A percentile compares a stretch with the other conserved stretches of the same genome.
phyloP scores from a whole-genome alignment of 169 alveolate genomes.

The Cryptosporidium parvum region DNA sequence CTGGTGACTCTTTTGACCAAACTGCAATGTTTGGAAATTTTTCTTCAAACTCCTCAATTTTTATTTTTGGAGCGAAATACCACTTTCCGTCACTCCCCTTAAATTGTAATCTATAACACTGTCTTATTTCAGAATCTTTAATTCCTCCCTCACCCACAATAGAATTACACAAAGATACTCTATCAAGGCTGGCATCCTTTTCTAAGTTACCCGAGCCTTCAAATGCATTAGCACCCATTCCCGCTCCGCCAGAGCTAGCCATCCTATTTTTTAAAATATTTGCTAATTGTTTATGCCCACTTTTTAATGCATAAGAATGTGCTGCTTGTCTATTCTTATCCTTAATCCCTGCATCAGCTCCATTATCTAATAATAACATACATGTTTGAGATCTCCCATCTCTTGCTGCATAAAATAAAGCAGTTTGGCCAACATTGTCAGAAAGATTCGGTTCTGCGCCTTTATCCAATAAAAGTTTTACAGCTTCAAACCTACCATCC shows the following conservation, averaged over 20 bases:
- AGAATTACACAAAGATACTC: constrained; percentile 11
- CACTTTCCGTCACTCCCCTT: constrained; percentile 85
- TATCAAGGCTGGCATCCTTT: constrained; percentile 21
- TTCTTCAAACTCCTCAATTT: constrained; percentile 86
- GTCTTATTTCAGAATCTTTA: constrained; percentile 70
- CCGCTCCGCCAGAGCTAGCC: not conserved
- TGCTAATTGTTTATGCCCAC: constrained; percentile 89
- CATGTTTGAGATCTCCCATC: constrained; percentile 91
- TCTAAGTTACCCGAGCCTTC: constrained; percentile 3
- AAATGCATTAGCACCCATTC: constrained; percentile 16
- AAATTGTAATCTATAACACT: constrained; percentile 85
- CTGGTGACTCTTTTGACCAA: constrained; percentile 84
- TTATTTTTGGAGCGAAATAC: constrained; percentile 87
- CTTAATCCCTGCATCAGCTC: constrained; percentile 87
- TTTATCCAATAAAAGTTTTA: constrained; percentile 82
- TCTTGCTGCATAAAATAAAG: constrained; percentile 92
- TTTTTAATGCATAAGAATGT: constrained; percentile 89
- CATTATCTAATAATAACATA: constrained; percentile 87
- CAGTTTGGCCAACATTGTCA: constrained; percentile 90
- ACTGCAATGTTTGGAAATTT: constrained; percentile 87
- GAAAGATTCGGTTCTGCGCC: constrained; percentile 89
- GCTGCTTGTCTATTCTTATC: constrained; percentile 92
- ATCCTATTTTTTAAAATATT: constrained; percentile 80
- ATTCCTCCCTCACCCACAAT: constrained; percentile 30
- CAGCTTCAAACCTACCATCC: constrained; percentile 90